phyloP scores from a whole-genome alignment of 2,329 filamentous ascomycete species.

The Diplodia sapinea region DNA sequence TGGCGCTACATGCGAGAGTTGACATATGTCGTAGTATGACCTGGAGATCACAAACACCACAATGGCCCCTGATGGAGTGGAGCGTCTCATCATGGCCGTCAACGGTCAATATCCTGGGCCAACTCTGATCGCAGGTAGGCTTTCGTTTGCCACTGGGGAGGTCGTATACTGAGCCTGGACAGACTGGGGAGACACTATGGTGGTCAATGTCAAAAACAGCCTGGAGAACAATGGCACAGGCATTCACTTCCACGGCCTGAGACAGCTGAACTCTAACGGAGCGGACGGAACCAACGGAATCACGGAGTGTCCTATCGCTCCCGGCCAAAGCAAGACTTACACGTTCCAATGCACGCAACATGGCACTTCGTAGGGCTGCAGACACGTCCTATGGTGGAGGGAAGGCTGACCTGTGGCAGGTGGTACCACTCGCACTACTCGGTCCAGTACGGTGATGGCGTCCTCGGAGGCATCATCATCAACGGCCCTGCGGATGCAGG shows the following conservation, averaged over 20 bases:
- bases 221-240: constrained; percentile 54
- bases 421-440: constrained; percentile 55
- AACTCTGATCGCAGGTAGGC: constrained; percentile 34
- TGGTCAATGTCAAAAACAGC: constrained; percentile 47
- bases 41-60: constrained; percentile 52
- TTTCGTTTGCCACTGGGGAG: constrained; percentile 33
- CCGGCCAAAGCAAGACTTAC: constrained; percentile 63
- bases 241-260: constrained; percentile 60
- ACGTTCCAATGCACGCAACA: constrained; percentile 60
- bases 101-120: constrained; percentile 69
- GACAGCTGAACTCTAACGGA: constrained; percentile 50
- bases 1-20: constrained; percentile 34
- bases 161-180: constrained; percentile 36
- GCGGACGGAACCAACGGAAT: constrained; percentile 56
- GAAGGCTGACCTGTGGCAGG: constrained; percentile 6
- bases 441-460: constrained; percentile 52
- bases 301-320: constrained; percentile 71
- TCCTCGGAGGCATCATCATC: constrained; percentile 49
- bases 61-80: constrained; percentile 49
- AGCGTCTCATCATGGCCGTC: constrained; percentile 42
- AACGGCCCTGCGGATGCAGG: constrained; percentile 52
- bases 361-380: constrained; percentile 40
- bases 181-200: constrained; percentile 50
- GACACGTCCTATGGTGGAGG: neutral
- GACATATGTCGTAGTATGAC: constrained; percentile 43